Evolutionary conservation across 2,329 filamentous ascomycete genomes (phyloP), one percentile per base, ranked within the genome.

Genomic region (Lachnellula occidentalis): DNA sequence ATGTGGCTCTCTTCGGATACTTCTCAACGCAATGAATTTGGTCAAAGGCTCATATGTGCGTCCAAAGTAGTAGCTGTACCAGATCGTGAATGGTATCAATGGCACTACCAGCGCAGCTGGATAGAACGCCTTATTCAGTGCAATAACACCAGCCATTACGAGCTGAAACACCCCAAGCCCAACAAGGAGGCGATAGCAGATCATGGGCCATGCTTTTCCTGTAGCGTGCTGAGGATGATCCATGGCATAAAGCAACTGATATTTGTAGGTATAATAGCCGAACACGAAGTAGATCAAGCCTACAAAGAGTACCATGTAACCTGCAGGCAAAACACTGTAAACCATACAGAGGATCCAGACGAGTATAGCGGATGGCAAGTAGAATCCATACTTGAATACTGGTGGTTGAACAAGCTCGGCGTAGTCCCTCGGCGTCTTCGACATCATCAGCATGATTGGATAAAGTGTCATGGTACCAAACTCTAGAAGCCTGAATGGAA

Each of bases 171-270:
- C 82, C 2, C 95, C 74, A 9, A 96, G 74, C 1, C 94, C 94
- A 22, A 96, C 76, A 53, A 97, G 82, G 56, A 96, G 81, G 36
- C 94, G 88, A 67, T 94, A 90, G 72, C 91, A 96, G 59, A 99
- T 96, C 80, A 99, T 95, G 48, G 88, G 87, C 94, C 94, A 99
- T 4, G 92, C 91, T 58, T 87, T 85, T 19, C 95, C 95, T 0
- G 92, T 97, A 15, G 91, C 90, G 68, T 96, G 91, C 67, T 95
- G 90, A 15, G 90, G 88, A 69, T 97, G 92, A 65, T 97, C 92
- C 94, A 99, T 99, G 34, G 94, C 91, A 70, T 99, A 99, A 4
- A 99, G 78, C 4, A 99, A 78, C 74, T 99, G 95, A 72, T 99
- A 99, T 70, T 96, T 96, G 80, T 95, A 95, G 34, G 90, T 88